Evolutionary conservation across 225 moss, liverwort and hornwort species (phyloP).

Genomic region (Asterella californica): DNA sequence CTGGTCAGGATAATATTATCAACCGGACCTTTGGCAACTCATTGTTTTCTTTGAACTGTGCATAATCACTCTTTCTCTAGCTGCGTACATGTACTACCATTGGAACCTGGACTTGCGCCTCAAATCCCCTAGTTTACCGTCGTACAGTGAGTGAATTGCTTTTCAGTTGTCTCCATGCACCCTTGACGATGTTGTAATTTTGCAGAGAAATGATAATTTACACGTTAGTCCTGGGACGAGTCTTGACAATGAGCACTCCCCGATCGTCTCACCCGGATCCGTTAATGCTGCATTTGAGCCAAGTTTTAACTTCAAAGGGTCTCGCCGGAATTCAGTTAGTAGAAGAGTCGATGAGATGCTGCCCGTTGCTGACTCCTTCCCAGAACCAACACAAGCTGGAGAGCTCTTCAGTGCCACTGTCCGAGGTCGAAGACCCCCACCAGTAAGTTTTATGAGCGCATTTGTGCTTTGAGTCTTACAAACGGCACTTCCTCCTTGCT

Average conservation of each 20-base stretch:
- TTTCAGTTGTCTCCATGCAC: background rate
- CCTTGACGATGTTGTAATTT: background rate
- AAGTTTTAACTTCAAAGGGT: slow-evolving; percentile 53
- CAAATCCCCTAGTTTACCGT: background rate
- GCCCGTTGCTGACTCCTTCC: slow-evolving; percentile 60
- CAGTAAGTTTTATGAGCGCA: slow-evolving; percentile 46
- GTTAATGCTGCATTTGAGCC: slow-evolving; percentile 57
- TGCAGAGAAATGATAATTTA: slow-evolving; percentile 80
- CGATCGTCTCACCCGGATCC: slow-evolving; percentile 70
- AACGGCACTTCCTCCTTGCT: background rate
- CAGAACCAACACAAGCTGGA: slow-evolving; percentile 94
- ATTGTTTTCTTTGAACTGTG: background rate
- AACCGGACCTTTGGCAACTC: background rate
- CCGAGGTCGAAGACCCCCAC: slow-evolving; percentile 84
- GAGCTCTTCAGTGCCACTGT: slow-evolving; percentile 92
- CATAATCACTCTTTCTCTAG: background rate
- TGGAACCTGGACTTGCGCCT: background rate
- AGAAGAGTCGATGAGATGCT: slow-evolving; percentile 67
- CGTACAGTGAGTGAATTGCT: background rate
- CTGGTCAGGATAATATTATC: slow-evolving; percentile 32
- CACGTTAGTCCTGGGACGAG: slow-evolving; percentile 71
- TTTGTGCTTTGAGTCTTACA: background rate
- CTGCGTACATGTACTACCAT: background rate
- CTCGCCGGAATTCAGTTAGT: slow-evolving; percentile 81
- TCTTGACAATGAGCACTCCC: slow-evolving; percentile 74